These are phyloP conservation scores for Zalaria obscura DNA, from an alignment of 2,329 filamentous ascomycete species.

Conservation along the genomic window DNA sequence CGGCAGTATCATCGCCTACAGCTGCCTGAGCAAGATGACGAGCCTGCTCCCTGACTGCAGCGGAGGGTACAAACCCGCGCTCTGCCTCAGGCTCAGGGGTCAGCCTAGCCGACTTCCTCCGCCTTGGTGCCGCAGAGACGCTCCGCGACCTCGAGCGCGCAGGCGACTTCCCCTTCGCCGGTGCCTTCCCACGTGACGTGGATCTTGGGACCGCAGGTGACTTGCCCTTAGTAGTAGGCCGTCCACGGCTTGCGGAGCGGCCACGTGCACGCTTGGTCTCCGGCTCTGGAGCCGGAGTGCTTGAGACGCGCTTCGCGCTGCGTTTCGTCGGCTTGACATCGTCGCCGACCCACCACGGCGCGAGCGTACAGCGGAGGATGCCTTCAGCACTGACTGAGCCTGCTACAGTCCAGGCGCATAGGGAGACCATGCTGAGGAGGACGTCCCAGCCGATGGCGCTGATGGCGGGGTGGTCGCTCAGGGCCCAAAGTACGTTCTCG, in stretches of 20 bases:
- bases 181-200: neutral
- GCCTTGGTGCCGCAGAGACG: neutral
- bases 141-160: neutral
- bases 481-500: slow-evolving; percentile 28
- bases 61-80: neutral
- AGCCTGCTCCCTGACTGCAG: neutral
- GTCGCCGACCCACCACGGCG: neutral
- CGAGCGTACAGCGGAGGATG: slow-evolving; percentile 17
- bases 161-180: neutral
- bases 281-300: neutral
- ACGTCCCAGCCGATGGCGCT: slow-evolving; percentile 43
- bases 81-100: neutral
- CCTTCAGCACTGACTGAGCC: slow-evolving; percentile 35
- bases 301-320: neutral
- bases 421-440: slow-evolving; percentile 37
- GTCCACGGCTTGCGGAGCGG: neutral
- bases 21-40: neutral
- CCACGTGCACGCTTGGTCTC: too few relatives aligned
- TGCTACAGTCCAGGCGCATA: slow-evolving; percentile 45
- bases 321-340: neutral
- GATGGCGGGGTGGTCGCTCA: slow-evolving; percentile 43
- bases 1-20: slow-evolving; percentile 1
- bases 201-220: neutral
- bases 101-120: neutral
- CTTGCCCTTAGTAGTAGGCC: neutral